Evolutionary conservation across 495 filamentous ascomycete species (phyloP).

Genomic region (Xylaria nigripes): DNA sequence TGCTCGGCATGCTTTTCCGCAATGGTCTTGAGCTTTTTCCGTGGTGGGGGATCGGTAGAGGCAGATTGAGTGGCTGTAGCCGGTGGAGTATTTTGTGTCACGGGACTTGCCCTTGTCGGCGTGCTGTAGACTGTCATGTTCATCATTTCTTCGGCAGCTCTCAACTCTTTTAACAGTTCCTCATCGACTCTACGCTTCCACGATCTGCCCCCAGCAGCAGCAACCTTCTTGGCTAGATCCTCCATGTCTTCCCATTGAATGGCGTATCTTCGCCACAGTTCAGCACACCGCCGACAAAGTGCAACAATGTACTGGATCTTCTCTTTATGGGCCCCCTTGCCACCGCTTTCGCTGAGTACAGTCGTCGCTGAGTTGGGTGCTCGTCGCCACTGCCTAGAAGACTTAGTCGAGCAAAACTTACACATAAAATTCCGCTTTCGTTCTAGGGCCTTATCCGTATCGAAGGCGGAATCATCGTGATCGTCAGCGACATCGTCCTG

Average conservation of each 20-base stretch:
- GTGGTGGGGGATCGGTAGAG: constrained; percentile 33
- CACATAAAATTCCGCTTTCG: constrained; percentile 82
- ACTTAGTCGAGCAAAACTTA: constrained; percentile 79
- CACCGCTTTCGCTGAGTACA: constrained; percentile 57
- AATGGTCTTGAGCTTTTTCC: constrained; percentile 49
- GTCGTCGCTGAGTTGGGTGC: constrained; percentile 74
- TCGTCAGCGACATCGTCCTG: constrained; percentile 91
- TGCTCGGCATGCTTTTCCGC: constrained; percentile 27
- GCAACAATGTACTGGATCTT: constrained; percentile 74
- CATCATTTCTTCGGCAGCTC: constrained; percentile 43
- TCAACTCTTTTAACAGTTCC: constrained; percentile 75
- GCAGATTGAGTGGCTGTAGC: constrained; percentile 6
- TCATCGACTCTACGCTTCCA: constrained; percentile 87
- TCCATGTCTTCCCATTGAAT: constrained; percentile 96
- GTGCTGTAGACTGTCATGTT: constrained; percentile 34
- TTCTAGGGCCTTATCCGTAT: constrained; percentile 71
- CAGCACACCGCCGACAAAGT: constrained; percentile 81
- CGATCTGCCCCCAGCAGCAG: constrained; percentile 69
- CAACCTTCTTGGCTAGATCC: constrained; percentile 84
- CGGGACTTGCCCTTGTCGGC: constrained; percentile 38
- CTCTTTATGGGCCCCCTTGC: constrained; percentile 56
- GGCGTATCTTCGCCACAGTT: constrained; percentile 88
- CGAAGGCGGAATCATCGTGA: constrained; percentile 92
- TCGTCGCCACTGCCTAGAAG: constrained; percentile 83
- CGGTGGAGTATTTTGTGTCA: constrained; percentile 14